Conservation (phyloP, 2,329 filamentous ascomycete species). For the Colletotrichum limetticola region DNA sequence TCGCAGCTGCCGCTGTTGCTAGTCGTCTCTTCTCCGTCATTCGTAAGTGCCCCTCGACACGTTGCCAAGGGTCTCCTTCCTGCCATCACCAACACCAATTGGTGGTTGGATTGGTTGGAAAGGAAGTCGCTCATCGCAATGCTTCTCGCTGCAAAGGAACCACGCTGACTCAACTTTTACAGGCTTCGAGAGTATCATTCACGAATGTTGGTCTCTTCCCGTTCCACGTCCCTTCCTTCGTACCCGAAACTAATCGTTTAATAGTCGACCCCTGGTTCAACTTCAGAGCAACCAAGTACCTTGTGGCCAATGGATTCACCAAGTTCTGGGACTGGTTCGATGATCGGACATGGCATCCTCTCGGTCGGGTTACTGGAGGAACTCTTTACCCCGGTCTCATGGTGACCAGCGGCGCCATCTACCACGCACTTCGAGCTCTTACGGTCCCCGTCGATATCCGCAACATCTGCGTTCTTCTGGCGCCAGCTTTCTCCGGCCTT, state of each 20-base stretch:
- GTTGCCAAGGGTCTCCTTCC: neutral
- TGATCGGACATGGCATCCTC: slow-evolving; percentile 99
- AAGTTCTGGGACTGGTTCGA: slow-evolving; percentile 99
- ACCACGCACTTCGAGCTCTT: slow-evolving; percentile 89
- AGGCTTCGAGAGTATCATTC: slow-evolving; percentile 99
- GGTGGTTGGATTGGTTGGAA: neutral
- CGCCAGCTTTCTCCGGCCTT: slow-evolving; percentile 92
- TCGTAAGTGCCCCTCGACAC: slow-evolving; percentile 68
- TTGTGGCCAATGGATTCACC: slow-evolving; percentile 97
- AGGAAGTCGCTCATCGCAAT: neutral
- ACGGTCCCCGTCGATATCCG: slow-evolving; percentile 96
- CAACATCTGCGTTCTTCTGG: slow-evolving; percentile 97
- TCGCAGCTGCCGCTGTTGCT: slow-evolving; percentile 90
- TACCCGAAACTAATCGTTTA: slow-evolving; percentile 40
- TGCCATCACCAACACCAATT: slow-evolving; percentile 18
- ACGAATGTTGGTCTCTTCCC: slow-evolving; percentile 83
- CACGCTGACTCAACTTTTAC: slow-evolving; percentile 44
- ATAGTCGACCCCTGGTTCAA: slow-evolving; percentile 99
- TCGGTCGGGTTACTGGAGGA: slow-evolving; percentile 96
- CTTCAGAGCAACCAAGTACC: slow-evolving; percentile 97
- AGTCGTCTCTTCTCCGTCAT: slow-evolving; percentile 99
- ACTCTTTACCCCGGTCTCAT: slow-evolving; percentile 99
- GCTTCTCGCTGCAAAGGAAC: neutral
- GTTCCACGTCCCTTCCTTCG: slow-evolving; percentile 5
- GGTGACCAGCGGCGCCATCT: slow-evolving; percentile 98